Conservation (phyloP, 805 yeast genomes). For the Cyberlindnera xishuangbannaensis region DNA sequence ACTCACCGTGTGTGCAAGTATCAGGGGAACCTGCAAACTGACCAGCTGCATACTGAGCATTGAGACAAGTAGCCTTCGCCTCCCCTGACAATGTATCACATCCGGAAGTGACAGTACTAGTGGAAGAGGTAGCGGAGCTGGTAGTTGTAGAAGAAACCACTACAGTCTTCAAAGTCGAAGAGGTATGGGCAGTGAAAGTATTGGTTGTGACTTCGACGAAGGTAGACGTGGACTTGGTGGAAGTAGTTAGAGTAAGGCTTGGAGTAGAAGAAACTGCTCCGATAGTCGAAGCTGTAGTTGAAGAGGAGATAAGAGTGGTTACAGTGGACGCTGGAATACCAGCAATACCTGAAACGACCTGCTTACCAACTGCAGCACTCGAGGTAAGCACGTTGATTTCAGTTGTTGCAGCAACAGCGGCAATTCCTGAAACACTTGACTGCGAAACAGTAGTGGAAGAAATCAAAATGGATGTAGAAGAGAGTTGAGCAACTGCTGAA, state of each 20-base stretch:
- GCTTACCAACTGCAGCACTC: too few species aligned
- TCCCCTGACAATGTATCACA: slow-evolving; percentile 35
- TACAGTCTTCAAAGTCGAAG: slow-evolving; percentile 11
- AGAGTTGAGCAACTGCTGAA: background rate
- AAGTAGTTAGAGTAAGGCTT: background rate
- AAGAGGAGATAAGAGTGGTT: slow-evolving; percentile 3
- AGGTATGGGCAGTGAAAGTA: slow-evolving; percentile 1
- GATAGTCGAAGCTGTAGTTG: slow-evolving; percentile 9
- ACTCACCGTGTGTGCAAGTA: slow-evolving; percentile 42
- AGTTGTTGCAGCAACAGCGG: too few species aligned
- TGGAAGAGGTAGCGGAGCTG: slow-evolving; percentile 7
- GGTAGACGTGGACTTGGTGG: slow-evolving; percentile 1
- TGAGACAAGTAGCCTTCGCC: slow-evolving; percentile 38
- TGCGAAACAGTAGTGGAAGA: too few species aligned
- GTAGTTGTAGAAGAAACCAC: slow-evolving; percentile 6
- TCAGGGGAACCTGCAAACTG: slow-evolving; percentile 35
- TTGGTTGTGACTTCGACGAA: background rate
- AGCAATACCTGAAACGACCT: too few species aligned
- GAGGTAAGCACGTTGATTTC: too few species aligned
- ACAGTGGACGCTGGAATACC: background rate
- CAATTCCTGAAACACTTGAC: too few species aligned
- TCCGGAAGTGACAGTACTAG: slow-evolving; percentile 14
- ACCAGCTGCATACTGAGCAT: slow-evolving; percentile 38
- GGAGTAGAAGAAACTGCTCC: slow-evolving; percentile 1
- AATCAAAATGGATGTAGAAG: too few species aligned